Base-by-base conservation (phyloP, 2,329 filamentous ascomycete genomes). In the Pseudogymnoascus sp. region DNA sequence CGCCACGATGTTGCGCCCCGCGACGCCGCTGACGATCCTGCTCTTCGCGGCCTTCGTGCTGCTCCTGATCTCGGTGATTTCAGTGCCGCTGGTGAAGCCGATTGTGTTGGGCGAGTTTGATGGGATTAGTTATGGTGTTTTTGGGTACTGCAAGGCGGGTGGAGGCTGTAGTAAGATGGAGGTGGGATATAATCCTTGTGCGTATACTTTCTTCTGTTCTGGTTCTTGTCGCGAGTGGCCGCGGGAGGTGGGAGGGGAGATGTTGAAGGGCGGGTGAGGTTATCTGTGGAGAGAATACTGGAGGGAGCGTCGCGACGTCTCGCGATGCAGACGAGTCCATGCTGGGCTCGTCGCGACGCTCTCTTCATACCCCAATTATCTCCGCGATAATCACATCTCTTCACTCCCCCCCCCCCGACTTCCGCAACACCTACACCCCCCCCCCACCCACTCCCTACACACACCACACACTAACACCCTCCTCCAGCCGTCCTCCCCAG, bases 181-280 rank as follows among this genome's bases (percentile, higher is more conserved):
- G 73, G 84, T 99, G 71, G 95, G 93, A 74, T 99, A 98, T 77
- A 86, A 89, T 73, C 88, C 88, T 69, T 84, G 92, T 96, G 80
- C 71, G 87, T 82, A 45, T 63, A 25, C 28, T 19, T 13, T 41
- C 4, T 25, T 41, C n/a, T 16, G 37, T 41, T 6, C 37, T 6
- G 37, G 14, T 19, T 1, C 1, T 41, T 19, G 37, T 41, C 37
- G 37, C 37, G 37, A 41, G 36, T 37, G 23, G 23, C 1, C 23
- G 23, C 4, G 23, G 23, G 23, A 5, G 34, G 34, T 14, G 34
- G 14, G 34, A 14, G 37, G 37, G 7, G 37, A 16, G 14, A 16
- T n/a, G 36, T 39, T 37, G 51, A 19, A 51, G 21, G 36, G 60
- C 16, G 25, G 62, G 11, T 37, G 37, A 39, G 48, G 6, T 1